Conservation (phyloP, 1,284 basidiomycete species). For the Cutaneotrichosporon mucoides region DNA sequence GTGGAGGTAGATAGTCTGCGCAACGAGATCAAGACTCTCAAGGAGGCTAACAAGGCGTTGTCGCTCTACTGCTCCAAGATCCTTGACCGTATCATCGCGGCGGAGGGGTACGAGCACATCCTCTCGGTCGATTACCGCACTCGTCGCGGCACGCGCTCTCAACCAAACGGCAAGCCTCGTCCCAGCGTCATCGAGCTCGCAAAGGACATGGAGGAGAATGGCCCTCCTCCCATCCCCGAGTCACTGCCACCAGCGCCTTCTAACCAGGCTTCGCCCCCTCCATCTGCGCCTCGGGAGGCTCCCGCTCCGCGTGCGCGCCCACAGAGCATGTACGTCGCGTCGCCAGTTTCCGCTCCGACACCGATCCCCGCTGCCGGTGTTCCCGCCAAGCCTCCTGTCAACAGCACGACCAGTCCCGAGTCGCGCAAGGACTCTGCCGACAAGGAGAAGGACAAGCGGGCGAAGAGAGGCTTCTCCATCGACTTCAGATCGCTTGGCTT, state of each 20-base stretch:
- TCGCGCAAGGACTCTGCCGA: constrained; percentile 2
- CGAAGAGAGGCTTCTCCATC: constrained; percentile 44
- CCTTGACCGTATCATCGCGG: constrained; percentile 87
- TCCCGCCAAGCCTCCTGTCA: not conserved
- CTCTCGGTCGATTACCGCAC: constrained; percentile 75
- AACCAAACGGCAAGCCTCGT: not conserved
- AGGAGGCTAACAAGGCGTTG: constrained; percentile 90
- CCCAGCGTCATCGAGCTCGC: constrained; percentile 11
- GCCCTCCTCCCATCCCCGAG: not conserved
- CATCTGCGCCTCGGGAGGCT: not conserved
- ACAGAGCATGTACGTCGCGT: constrained; percentile 11
- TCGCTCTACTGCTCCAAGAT: constrained; percentile 93
- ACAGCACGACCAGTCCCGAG: not conserved
- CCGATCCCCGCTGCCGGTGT: not conserved
- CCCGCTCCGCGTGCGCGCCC: constrained; percentile 3
- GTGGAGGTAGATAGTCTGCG: constrained; percentile 75
- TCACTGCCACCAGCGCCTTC: not conserved
- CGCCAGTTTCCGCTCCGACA: not conserved
- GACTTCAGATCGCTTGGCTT: constrained; percentile 46
- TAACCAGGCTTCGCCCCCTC: too few relatives aligned
- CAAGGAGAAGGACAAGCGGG: constrained; percentile 28
- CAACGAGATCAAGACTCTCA: constrained; percentile 79
- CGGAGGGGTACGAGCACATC: constrained; percentile 90
- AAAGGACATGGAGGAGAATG: constrained; percentile 13
- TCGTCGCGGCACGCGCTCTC: constrained; percentile 20